Percentiles rank a stretch among this genome's conserved stretches.
Evolutionary conservation across 2,329 filamentous ascomycete species (phyloP).

Genomic region (Zymoseptoria tritici): DNA sequence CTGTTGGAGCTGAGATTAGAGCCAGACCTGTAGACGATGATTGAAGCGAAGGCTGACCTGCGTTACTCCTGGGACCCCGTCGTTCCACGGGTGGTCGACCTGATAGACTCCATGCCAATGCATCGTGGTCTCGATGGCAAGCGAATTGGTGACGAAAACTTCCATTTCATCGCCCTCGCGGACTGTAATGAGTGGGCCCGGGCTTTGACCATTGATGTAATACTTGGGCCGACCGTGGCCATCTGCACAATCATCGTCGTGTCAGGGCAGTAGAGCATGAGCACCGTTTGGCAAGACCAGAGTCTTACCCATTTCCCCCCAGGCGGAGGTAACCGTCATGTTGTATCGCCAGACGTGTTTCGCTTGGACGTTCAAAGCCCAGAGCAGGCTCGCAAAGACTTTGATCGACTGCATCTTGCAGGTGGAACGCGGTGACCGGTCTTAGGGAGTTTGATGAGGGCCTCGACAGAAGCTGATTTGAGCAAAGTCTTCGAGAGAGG

Average conservation of each 20-base stretch:
- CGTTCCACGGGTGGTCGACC: slow-evolving; percentile 1
- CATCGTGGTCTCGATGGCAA: slow-evolving; percentile 19
- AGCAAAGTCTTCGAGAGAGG: too few species aligned
- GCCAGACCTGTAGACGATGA: background rate
- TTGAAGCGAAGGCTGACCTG: background rate
- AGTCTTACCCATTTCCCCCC: slow-evolving; percentile 6
- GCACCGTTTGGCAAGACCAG: background rate
- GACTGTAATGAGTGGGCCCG: slow-evolving; percentile 41
- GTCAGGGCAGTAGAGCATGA: background rate
- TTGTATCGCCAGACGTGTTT: slow-evolving; percentile 11
- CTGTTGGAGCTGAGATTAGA: slow-evolving; percentile 1
- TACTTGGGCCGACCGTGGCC: slow-evolving; percentile 7
- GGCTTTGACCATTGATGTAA: slow-evolving; percentile 35
- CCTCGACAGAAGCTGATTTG: too few species aligned
- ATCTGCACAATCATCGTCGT: slow-evolving; percentile 3
- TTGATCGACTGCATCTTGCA: background rate
- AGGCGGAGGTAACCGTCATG: slow-evolving; percentile 10
- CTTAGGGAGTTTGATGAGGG: background rate
- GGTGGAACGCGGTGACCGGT: background rate
- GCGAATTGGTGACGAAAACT: slow-evolving; percentile 36
- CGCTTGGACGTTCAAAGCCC: background rate
- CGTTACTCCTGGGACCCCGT: slow-evolving; percentile 16
- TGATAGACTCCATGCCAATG: slow-evolving; percentile 8
- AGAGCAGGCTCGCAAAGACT: background rate
- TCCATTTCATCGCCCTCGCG: slow-evolving; percentile 39